Evolutionary conservation across 2,329 filamentous ascomycete genomes (phyloP), one percentile per base, ranked within the genome.

Genomic region (Phoma sp.): DNA sequence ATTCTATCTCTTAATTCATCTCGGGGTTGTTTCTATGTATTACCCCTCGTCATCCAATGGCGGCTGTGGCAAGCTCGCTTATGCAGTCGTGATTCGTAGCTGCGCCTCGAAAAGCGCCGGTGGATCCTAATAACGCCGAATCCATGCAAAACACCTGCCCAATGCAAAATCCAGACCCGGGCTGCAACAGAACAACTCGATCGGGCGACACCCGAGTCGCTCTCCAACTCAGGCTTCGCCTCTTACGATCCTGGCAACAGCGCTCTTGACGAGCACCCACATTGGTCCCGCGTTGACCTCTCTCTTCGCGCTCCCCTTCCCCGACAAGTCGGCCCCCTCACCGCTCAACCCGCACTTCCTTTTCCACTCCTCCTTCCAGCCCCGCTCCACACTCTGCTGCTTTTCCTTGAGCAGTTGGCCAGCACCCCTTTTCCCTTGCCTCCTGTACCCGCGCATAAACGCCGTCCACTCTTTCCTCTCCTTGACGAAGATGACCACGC

Each of bases 231-330:
- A 68, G 13, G 65, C 65, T 49, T 68, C 65, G 31, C 64, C 61
- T 31, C 53, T 62, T n/a, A 62, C 55, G 54, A 68, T 68, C 52
- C 60, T 58, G 35, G 49, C 58, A 44, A 67, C 51, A 25, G 64
- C 65, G 44, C 62, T 63, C 57, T 66, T 68, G 24, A 68, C 65
- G 10, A 68, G 58, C 45, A 67, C 64, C 65, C 65, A 68, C 64
- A 67, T 67, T 6, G 65, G 64, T 40, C 65, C 65, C 21, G 64
- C 64, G 38, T 65, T 67, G 10, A 59, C 56, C 54, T 66, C 62
- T 36, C 62, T 68, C 45, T 59, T 61, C 15, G 52, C 60, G 8
- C 43, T 50, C 4, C 44, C 45, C 29, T 47, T 53, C 32, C 52
- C 51, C 22, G 32, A 39, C 33, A 46, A 37, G 22, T 45, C 53